A percentile compares a stretch with the other conserved stretches of the same genome.
These are phyloP conservation scores for Aspergillus cristatus DNA, from an alignment of 495 filamentous ascomycete genomes.

Conservation along the genomic window DNA sequence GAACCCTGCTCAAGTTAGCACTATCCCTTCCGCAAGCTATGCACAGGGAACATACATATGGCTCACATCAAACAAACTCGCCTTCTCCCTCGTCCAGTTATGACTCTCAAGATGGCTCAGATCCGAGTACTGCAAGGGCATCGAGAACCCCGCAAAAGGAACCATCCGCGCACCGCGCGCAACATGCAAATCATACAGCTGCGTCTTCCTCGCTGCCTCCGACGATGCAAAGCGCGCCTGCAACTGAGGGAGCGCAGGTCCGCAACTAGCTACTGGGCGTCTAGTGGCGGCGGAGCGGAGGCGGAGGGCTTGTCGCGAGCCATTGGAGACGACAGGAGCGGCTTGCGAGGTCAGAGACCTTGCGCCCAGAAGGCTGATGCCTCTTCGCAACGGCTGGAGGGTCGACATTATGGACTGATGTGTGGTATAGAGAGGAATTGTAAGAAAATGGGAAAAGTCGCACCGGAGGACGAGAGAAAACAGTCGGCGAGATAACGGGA, in stretches of 20 bases:
- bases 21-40: neutral
- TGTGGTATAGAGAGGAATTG: constrained; percentile 3
- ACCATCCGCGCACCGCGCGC: constrained; percentile 84
- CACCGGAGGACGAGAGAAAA: constrained; percentile 8
- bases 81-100: constrained; percentile 74
- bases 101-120: constrained; percentile 72
- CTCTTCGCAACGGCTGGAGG: constrained; percentile 23
- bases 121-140: constrained; percentile 83
- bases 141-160: constrained; percentile 85
- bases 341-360: constrained; percentile 16
- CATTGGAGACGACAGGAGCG: constrained; percentile 28
- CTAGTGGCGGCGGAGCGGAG: constrained; percentile 13
- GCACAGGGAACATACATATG: constrained; percentile 38
- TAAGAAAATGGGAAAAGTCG: constrained; percentile 8
- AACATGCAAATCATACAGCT: constrained; percentile 76
- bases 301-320: constrained; percentile 26
- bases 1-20: constrained; percentile 41
- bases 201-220: constrained; percentile 54
- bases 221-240: constrained; percentile 47
- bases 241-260: constrained; percentile 10
- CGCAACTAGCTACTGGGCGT: constrained; percentile 11
- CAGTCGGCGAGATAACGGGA: constrained; percentile 20
- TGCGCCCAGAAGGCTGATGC: constrained; percentile 23
- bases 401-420: constrained; percentile 25
- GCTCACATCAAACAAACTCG: constrained; percentile 80